Evolutionary conservation across 2,329 filamentous ascomycete species (phyloP).

Genomic region (Sporothrix brunneoviolacea): DNA sequence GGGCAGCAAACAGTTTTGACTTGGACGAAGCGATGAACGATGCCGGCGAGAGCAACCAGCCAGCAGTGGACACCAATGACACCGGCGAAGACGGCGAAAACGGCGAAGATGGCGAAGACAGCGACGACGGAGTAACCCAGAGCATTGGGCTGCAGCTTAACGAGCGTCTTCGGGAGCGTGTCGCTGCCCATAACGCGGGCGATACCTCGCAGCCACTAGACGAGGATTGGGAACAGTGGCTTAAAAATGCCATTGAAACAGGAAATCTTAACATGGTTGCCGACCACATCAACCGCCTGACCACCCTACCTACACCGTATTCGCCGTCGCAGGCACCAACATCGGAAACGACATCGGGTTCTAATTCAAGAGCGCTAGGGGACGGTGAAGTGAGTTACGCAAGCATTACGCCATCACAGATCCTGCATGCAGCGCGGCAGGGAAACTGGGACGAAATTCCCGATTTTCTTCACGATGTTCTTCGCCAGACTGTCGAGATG

Average conservation of each 20-base stretch:
- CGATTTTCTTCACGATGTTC: conserved; percentile 45
- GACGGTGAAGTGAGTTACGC: conserved; percentile 12
- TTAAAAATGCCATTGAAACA: conserved; percentile 62
- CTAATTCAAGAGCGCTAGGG: background rate
- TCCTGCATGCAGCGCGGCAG: conserved; percentile 48
- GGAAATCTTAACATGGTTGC: conserved; percentile 47
- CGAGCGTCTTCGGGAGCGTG: conserved; percentile 57
- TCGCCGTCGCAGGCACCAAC: background rate
- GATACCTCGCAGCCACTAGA: conserved; percentile 54
- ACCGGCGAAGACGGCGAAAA: too few relatives aligned
- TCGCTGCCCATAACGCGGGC: conserved; percentile 55
- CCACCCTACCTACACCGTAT: conserved; percentile 27
- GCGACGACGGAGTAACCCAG: conserved; percentile 43
- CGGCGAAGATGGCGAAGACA: conserved; percentile 31
- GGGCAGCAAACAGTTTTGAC: background rate
- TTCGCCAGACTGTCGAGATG: conserved; percentile 40
- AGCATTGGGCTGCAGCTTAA: conserved; percentile 59
- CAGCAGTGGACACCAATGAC: conserved; percentile 16
- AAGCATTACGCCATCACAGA: conserved; percentile 39
- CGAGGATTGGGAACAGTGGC: conserved; percentile 68
- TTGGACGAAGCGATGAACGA: conserved; percentile 10
- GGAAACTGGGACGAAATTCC: conserved; percentile 54
- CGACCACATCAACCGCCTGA: conserved; percentile 34
- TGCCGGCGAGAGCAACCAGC: conserved; percentile 19
- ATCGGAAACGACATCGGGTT: background rate